Conservation (phyloP, 768 basidiomycete species). For the Terana coerulea region DNA sequence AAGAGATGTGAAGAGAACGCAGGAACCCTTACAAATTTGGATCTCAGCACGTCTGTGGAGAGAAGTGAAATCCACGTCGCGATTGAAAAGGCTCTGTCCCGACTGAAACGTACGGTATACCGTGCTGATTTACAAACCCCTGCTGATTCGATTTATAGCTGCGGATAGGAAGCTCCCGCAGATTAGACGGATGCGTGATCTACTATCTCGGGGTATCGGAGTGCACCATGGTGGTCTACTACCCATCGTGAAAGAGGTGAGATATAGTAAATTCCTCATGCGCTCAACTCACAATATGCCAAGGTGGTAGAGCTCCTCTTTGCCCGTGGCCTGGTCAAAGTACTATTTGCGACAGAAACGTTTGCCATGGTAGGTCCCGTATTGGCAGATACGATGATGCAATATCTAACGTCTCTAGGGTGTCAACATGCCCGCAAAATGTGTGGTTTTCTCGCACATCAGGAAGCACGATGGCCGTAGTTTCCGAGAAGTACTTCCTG, state of each 20-base stretch:
- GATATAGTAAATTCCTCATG: conserved; percentile 10
- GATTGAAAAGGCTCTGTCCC: conserved; percentile 85
- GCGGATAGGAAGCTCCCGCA: conserved; percentile 92
- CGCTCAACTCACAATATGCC: background rate
- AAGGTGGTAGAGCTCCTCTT: conserved; percentile 98
- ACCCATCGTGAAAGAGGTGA: conserved; percentile 94
- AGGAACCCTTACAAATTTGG: conserved; percentile 78
- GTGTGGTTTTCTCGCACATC: conserved; percentile 93
- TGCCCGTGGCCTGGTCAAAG: conserved; percentile 91
- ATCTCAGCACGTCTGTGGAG: conserved; percentile 85
- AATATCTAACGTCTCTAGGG: conserved; percentile 48
- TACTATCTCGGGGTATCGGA: conserved; percentile 90
- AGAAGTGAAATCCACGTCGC: conserved; percentile 97
- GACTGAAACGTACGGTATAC: conserved; percentile 72
- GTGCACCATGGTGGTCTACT: conserved; percentile 96
- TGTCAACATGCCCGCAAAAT: conserved; percentile 98
- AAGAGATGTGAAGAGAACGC: conserved; percentile 98
- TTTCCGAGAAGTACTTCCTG: conserved; percentile 88
- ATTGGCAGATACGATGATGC: background rate
- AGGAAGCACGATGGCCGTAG: conserved; percentile 92
- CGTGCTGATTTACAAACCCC: conserved; percentile 1
- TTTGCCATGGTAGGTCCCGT: conserved; percentile 86
- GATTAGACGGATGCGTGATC: conserved; percentile 83
- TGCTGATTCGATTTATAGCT: conserved; percentile 41
- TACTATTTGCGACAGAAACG: conserved; percentile 97